Percentiles rank a stretch among this genome's conserved stretches.
Evolutionary conservation across 345 rosid genomes (phyloP).

Genomic region (Eucalyptus marginata): DNA sequence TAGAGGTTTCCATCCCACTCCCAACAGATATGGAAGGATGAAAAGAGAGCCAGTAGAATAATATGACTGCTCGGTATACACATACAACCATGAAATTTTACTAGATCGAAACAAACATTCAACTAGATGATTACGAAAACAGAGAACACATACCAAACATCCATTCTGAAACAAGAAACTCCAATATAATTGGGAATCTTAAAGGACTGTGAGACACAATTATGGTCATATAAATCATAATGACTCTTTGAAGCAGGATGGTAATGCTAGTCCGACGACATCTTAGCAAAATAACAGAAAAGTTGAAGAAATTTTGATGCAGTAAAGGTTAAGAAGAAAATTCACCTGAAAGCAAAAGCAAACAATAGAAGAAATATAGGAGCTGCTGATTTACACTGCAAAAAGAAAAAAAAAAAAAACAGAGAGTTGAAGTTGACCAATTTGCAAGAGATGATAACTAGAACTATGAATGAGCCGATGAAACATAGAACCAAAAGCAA

Average conservation of each 20-base stretch:
- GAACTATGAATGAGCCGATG: neutral
- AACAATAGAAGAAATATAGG: conserved; percentile 96
- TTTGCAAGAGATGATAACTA: neutral
- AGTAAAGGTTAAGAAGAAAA: neutral
- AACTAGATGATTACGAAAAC: neutral
- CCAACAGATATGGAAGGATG: neutral
- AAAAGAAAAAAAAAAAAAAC: neutral
- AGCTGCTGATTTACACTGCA: conserved; percentile 98
- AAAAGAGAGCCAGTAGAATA: neutral
- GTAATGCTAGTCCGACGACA: neutral
- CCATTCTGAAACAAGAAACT: neutral
- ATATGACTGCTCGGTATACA: neutral
- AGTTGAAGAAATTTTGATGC: neutral
- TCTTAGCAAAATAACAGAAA: neutral
- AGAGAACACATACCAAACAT: neutral
- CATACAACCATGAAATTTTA: neutral
- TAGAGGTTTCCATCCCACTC: neutral
- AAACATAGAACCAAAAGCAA: neutral
- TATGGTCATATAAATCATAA: neutral
- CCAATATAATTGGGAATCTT: neutral
- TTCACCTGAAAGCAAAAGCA: conserved; percentile 98
- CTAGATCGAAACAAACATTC: neutral
- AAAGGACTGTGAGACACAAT: neutral
- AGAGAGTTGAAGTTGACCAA: neutral
- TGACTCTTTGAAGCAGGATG: neutral